Percentiles rank a stretch among this genome's conserved stretches.
phyloP scores from a whole-genome alignment of 345 rosid genomes.

The Aethionema arabicum region DNA sequence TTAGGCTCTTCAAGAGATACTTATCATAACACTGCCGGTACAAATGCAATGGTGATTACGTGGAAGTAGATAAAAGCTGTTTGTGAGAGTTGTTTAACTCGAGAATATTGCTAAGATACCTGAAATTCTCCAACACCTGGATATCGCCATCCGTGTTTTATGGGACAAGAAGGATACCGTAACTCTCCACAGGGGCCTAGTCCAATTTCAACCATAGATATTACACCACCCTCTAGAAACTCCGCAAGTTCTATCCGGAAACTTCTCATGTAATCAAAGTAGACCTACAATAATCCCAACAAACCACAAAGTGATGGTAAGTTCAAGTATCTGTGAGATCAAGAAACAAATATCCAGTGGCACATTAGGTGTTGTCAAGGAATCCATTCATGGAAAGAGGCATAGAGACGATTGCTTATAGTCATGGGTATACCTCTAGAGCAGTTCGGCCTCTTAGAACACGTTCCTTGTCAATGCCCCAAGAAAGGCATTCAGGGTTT shows the following conservation, averaged over 20 bases:
- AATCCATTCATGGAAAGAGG: constrained; percentile 7
- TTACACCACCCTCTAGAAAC: constrained; percentile 60
- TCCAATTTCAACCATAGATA: constrained; percentile 87
- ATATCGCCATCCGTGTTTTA: constrained; percentile 98
- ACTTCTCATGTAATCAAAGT: constrained; percentile 97
- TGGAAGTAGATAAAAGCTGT: constrained; percentile 21
- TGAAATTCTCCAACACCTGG: constrained; percentile 99
- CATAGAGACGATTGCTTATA: neutral
- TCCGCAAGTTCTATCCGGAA: constrained; percentile 85
- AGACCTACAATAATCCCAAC: constrained; percentile 58
- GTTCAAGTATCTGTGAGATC: neutral
- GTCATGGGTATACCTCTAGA: constrained; percentile 62
- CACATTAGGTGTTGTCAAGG: constrained; percentile 13
- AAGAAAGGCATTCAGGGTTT: constrained; percentile 94
- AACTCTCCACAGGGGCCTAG: constrained; percentile 97
- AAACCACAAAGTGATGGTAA: constrained; percentile 4
- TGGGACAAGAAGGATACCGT: constrained; percentile 90
- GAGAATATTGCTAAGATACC: constrained; percentile 45
- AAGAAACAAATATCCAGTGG: neutral
- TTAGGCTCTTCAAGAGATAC: constrained; percentile 69
- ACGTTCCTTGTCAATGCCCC: constrained; percentile 97
- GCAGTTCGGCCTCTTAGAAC: constrained; percentile 92
- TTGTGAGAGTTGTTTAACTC: constrained; percentile 19
- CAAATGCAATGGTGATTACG: constrained; percentile 25
- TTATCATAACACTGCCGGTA: constrained; percentile 80